A percentile compares a stretch with the other conserved stretches of the same genome.
Evolutionary conservation across 2,329 filamentous ascomycete species (phyloP).

Genomic region (Sordariomycetes sp.): DNA sequence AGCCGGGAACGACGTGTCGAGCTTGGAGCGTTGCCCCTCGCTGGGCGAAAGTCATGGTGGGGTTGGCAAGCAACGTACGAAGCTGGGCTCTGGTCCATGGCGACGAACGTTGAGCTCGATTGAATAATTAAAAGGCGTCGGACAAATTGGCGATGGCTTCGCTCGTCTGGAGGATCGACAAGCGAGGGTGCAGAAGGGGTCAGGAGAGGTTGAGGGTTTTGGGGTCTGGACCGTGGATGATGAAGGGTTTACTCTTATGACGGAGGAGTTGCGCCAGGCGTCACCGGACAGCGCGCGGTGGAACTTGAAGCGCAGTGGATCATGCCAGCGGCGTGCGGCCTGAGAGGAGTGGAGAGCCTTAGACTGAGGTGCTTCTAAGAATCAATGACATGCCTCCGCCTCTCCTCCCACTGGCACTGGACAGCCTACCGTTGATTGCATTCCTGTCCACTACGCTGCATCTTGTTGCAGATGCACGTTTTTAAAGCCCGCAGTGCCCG

Average conservation of each 20-base stretch:
- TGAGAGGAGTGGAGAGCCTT: too few relatives aligned
- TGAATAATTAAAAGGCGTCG: background rate
- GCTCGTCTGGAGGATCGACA: slow-evolving; percentile 1
- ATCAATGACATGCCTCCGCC: too few relatives aligned
- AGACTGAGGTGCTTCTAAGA: too few relatives aligned
- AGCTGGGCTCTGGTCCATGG: slow-evolving; percentile 10
- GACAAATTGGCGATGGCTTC: slow-evolving; percentile 2
- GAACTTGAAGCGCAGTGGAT: too few relatives aligned
- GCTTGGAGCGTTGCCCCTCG: slow-evolving; percentile 1
- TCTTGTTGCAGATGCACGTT: too few relatives aligned
- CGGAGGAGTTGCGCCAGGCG: slow-evolving; percentile 4
- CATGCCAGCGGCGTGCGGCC: too few relatives aligned
- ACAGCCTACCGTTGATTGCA: too few relatives aligned
- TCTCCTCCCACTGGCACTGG: too few relatives aligned
- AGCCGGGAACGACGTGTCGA: background rate
- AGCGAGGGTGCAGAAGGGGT: background rate
- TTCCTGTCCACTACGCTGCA: too few relatives aligned
- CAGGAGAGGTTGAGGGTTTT: background rate
- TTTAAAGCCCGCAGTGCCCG: too few relatives aligned
- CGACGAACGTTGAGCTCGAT: slow-evolving; percentile 2
- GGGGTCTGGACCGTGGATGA: slow-evolving; percentile 1
- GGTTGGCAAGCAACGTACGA: slow-evolving; percentile 12
- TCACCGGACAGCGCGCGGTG: background rate
- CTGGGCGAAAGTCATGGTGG: slow-evolving; percentile 4
- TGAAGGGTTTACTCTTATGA: slow-evolving; percentile 4